A percentile compares a stretch with the other conserved stretches of the same genome.
phyloP scores from a whole-genome alignment of 371 early-diverging fungal species.

The Mortierella sp. region DNA sequence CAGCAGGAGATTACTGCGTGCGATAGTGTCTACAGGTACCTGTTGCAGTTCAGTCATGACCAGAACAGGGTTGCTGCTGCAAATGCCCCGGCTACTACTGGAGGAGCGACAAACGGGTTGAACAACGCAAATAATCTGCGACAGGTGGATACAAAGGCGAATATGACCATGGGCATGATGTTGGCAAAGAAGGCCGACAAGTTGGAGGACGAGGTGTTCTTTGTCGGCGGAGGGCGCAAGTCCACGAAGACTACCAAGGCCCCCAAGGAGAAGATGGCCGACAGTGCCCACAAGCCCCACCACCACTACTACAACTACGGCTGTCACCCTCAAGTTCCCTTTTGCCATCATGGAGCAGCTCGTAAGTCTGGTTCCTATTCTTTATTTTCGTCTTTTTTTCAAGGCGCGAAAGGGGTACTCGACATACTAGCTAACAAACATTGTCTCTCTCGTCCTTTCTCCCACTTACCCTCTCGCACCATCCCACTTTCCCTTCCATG shows the following conservation, averaged over 20 bases:
- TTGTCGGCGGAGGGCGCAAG: slow-evolving; percentile 64
- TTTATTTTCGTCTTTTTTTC: not conserved
- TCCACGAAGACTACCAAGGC: slow-evolving; percentile 62
- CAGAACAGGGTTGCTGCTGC: slow-evolving; percentile 59
- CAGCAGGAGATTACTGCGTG: slow-evolving; percentile 87
- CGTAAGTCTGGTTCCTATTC: slow-evolving; percentile 22
- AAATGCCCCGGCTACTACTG: slow-evolving; percentile 14
- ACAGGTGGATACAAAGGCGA: slow-evolving; percentile 59
- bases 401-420: no score
- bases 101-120: no score
- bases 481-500: no score
- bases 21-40: slow-evolving; percentile 81
- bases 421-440: no score
- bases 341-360: slow-evolving; percentile 87
- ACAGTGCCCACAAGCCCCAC: no score
- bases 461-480: no score
- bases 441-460: not conserved
- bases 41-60: slow-evolving; percentile 61
- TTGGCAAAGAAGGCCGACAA: slow-evolving; percentile 79
- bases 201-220: slow-evolving; percentile 82
- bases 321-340: slow-evolving; percentile 81
- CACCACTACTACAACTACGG: not conserved
- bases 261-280: slow-evolving; percentile 74
- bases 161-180: slow-evolving; percentile 75
- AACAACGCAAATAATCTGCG: slow-evolving; percentile 46